Conservation (phyloP, 257 asterid species). For the Nicotiana benthamiana region DNA sequence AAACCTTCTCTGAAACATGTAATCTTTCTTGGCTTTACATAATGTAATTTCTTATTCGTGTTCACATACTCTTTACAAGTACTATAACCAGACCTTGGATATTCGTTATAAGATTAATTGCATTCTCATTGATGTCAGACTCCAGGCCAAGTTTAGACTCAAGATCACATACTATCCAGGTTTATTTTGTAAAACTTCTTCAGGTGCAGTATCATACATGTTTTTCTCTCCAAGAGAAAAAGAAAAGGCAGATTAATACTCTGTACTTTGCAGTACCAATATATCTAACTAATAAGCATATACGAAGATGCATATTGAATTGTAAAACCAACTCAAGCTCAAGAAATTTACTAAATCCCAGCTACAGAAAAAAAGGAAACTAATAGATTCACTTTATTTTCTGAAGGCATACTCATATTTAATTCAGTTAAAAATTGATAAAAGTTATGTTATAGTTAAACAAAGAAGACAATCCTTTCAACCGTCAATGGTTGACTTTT, state of each 20-base stretch:
- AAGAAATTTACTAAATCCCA: background rate
- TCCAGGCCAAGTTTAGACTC: background rate
- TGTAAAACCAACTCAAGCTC: background rate
- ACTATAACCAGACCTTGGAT: slow-evolving; percentile 50
- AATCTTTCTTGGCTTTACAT: slow-evolving; percentile 50
- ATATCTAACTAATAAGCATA: background rate
- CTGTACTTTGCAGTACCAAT: background rate
- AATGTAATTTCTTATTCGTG: slow-evolving; percentile 47
- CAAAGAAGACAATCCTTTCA: background rate
- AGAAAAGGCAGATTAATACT: background rate
- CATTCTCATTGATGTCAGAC: too few relatives aligned
- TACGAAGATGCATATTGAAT: background rate
- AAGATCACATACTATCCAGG: background rate
- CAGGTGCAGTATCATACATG: background rate
- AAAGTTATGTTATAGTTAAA: background rate
- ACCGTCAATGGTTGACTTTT: background rate
- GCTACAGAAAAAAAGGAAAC: background rate
- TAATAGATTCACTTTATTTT: background rate
- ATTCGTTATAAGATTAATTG: slow-evolving; percentile 26
- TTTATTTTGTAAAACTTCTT: background rate
- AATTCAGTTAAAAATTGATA: background rate
- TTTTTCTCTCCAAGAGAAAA: background rate
- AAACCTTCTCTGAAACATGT: slow-evolving; percentile 55
- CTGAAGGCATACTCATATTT: background rate
- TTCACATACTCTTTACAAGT: slow-evolving; percentile 52